These are phyloP conservation scores for Bipolaris cookei DNA, from an alignment of 2,329 filamentous ascomycete species.

Conservation along the genomic window DNA sequence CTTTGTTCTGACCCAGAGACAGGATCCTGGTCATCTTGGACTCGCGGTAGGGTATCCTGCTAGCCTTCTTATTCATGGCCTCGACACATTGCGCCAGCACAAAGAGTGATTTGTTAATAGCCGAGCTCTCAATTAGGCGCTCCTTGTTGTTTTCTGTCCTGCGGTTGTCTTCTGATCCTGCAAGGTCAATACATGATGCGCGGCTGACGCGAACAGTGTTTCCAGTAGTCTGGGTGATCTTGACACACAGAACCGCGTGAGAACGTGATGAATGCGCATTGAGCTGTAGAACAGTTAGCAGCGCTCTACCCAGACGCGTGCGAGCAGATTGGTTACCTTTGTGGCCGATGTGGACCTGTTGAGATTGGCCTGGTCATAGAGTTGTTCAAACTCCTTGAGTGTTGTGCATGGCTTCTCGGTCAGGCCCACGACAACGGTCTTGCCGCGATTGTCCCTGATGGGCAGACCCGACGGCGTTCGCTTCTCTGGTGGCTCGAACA, in stretches of 20 bases:
- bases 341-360: constrained; percentile 89
- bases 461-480: constrained; percentile 80
- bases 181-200: constrained; percentile 91
- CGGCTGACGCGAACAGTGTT: constrained; percentile 75
- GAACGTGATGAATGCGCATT: constrained; percentile 90
- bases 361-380: constrained; percentile 91
- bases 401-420: constrained; percentile 82
- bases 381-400: constrained; percentile 84
- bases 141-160: constrained; percentile 94
- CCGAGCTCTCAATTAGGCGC: constrained; percentile 89
- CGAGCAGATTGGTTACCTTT: constrained; percentile 59
- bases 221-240: constrained; percentile 76
- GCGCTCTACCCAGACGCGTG: background rate
- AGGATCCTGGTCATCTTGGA: constrained; percentile 97
- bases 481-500: constrained; percentile 87
- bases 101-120: constrained; percentile 97
- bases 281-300: constrained; percentile 56
- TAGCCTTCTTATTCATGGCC: constrained; percentile 78
- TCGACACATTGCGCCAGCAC: constrained; percentile 95
- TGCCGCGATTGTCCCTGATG: constrained; percentile 83
- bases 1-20: constrained; percentile 91
- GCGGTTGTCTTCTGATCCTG: constrained; percentile 93
- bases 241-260: constrained; percentile 90
- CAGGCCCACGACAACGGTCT: constrained; percentile 84
- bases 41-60: constrained; percentile 87